Conservation (phyloP, 495 filamentous ascomycete genomes). For the Hypoxylon rickii region DNA sequence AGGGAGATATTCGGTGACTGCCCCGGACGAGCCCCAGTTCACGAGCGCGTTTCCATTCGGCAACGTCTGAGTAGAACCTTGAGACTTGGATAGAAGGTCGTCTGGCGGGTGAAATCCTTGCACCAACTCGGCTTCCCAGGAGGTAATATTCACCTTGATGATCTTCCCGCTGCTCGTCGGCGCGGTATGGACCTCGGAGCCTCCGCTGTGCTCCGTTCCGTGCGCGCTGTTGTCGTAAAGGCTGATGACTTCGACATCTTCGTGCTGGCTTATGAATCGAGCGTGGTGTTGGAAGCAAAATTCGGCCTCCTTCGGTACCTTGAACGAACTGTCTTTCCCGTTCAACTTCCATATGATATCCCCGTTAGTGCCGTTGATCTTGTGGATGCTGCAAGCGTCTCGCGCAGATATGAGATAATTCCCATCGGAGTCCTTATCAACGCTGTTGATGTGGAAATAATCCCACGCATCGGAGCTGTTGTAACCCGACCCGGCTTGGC, state of each 20-base stretch:
- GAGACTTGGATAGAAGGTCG: constrained; percentile 59
- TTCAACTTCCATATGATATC: constrained; percentile 62
- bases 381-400: constrained; percentile 61
- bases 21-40: constrained; percentile 64
- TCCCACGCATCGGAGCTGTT: constrained; percentile 59
- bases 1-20: constrained; percentile 60
- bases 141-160: constrained; percentile 57
- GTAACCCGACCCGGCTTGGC: constrained; percentile 56
- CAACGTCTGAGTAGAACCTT: constrained; percentile 64
- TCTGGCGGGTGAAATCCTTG: constrained; percentile 44
- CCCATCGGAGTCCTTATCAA: constrained; percentile 61
- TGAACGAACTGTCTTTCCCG: constrained; percentile 53
- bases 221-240: constrained; percentile 46
- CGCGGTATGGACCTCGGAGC: constrained; percentile 43
- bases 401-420: constrained; percentile 66
- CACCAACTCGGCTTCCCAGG: constrained; percentile 54
- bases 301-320: constrained; percentile 35
- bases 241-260: constrained; percentile 48
- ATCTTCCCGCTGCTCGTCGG: constrained; percentile 60
- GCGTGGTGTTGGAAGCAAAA: constrained; percentile 70
- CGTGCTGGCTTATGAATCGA: constrained; percentile 55
- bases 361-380: constrained; percentile 63
- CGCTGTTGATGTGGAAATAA: constrained; percentile 68
- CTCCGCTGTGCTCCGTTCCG: constrained; percentile 42
- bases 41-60: constrained; percentile 60